These are phyloP conservation scores for Coemansia sp. DNA, from an alignment of 192 early-diverging fungal genomes.

Conservation along the genomic window DNA sequence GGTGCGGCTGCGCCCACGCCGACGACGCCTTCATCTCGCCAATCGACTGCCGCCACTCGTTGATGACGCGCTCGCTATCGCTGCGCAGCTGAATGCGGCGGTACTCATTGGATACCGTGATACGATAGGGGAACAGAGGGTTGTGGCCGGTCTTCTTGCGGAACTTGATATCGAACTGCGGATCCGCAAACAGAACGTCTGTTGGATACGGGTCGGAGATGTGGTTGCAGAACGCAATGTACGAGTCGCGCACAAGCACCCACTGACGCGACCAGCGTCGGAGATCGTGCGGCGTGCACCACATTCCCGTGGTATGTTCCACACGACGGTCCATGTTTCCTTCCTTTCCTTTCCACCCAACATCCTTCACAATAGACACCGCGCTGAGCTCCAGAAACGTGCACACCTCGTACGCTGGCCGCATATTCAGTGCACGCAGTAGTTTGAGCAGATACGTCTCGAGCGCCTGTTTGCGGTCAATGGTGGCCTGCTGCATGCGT, in stretches of 20 bases:
- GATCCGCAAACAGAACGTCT: conserved; percentile 56
- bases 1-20: conserved; percentile 66
- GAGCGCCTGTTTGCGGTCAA: conserved; percentile 60
- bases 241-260: conserved; percentile 76
- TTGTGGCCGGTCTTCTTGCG: conserved; percentile 56
- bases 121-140: conserved; percentile 61
- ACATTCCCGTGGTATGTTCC: conserved; percentile 55
- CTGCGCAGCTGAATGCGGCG: conserved; percentile 71
- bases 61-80: conserved; percentile 62
- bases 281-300: conserved; percentile 52
- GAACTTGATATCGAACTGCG: conserved; percentile 52
- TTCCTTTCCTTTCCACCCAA: conserved; percentile 87
- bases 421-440: conserved; percentile 61
- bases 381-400: conserved; percentile 77
- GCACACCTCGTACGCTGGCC: conserved; percentile 69
- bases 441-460: conserved; percentile 64
- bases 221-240: conserved; percentile 55
- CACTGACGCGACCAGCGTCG: conserved; percentile 67
- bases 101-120: conserved; percentile 60
- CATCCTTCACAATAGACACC: conserved; percentile 71
- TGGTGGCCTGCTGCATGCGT: conserved; percentile 43
- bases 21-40: conserved; percentile 58
- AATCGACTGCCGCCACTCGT: conserved; percentile 70
- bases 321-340: conserved; percentile 68
- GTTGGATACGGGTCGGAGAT: conserved; percentile 53